Conservation (phyloP, 176 grass and related monocot species). For the Elaeis guineensis region DNA sequence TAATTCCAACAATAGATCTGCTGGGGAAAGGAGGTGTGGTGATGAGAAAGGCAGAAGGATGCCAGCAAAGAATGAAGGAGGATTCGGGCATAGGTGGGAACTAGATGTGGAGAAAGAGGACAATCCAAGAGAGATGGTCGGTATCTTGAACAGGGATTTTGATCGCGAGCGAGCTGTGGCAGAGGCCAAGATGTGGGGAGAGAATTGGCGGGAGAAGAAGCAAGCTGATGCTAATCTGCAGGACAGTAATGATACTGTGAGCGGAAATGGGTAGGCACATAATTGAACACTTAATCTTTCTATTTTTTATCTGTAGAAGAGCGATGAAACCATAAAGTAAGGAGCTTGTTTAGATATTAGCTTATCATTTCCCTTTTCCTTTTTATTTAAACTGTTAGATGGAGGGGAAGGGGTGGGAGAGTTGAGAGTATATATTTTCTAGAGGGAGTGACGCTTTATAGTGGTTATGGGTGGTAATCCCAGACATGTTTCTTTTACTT, state of each 20-base stretch:
- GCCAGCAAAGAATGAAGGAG: not conserved
- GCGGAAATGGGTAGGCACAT: constrained; percentile 3
- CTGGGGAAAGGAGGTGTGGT: too few relatives aligned
- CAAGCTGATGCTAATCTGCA: constrained; percentile 18
- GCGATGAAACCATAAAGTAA: not conserved
- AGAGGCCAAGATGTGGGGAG: constrained; percentile 89
- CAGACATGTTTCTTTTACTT: too few relatives aligned
- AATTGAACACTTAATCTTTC: constrained; percentile 8
- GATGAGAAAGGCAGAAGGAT: constrained; percentile 1
- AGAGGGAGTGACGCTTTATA: not conserved
- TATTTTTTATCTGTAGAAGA: constrained; percentile 8
- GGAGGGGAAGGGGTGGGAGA: constrained; percentile 2
- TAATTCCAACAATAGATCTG: not conserved
- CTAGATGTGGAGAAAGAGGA: not conserved
- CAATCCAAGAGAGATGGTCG: constrained; percentile 29
- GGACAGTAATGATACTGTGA: constrained; percentile 4
- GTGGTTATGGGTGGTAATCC: too few relatives aligned
- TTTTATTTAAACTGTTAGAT: constrained; percentile 18
- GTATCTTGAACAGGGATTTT: constrained; percentile 29
- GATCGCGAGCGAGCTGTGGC: constrained; percentile 85
- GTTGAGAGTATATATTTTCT: constrained; percentile 40
- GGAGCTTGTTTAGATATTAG: constrained; percentile 7
- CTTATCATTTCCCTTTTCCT: constrained; percentile 7
- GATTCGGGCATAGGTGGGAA: not conserved
- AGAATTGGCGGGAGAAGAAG: constrained; percentile 79